Percentiles rank a stretch among this genome's conserved stretches.
These are phyloP conservation scores for Besnoitia besnoiti DNA, from an alignment of 169 alveolate species.

Conservation along the genomic window DNA sequence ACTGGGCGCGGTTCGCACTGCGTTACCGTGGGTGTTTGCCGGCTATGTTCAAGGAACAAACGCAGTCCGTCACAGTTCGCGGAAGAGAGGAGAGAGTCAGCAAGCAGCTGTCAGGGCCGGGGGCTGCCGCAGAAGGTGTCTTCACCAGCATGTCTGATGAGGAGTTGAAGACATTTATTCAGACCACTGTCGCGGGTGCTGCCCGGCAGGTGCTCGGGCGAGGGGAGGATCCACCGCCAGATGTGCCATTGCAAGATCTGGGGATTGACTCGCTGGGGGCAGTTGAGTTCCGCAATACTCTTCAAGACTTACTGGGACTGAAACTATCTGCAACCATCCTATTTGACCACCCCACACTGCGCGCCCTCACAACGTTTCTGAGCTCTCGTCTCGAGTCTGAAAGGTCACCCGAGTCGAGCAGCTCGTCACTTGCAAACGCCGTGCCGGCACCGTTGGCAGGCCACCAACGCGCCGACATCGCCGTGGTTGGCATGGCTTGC, in stretches of 20 bases:
- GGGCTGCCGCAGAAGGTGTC: not conserved
- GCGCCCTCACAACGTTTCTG: constrained; percentile 41
- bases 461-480: constrained; percentile 41
- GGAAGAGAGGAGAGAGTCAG: not conserved
- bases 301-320: constrained; percentile 69
- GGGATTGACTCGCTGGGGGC: constrained; percentile 80
- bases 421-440: not conserved
- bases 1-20: not conserved
- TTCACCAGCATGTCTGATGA: not conserved
- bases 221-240: not conserved
- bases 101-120: not conserved
- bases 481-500: constrained; percentile 56
- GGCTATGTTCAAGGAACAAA: not conserved
- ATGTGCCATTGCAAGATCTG: constrained; percentile 72
- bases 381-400: not conserved
- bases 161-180: not conserved
- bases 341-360: constrained; percentile 78
- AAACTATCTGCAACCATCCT: constrained; percentile 72
- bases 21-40: not conserved
- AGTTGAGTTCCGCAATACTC: constrained; percentile 75
- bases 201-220: not conserved
- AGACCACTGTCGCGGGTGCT: not conserved
- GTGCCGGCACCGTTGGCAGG: constrained; percentile 56
- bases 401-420: not conserved
- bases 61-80: not conserved